Conservation (phyloP, 1,284 basidiomycete genomes). For the Inonotus obliquus region DNA sequence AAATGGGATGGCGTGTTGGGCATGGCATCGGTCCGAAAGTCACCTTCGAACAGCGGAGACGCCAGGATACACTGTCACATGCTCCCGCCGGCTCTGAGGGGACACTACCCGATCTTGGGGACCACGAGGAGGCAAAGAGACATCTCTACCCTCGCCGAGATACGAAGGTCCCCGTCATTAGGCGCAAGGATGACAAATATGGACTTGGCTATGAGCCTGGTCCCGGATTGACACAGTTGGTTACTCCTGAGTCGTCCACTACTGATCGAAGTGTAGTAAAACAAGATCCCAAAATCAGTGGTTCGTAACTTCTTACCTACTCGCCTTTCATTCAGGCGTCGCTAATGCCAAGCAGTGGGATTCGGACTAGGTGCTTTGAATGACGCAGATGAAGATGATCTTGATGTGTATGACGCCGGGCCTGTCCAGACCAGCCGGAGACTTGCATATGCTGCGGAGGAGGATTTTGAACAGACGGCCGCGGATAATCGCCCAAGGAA, state of each 20-base stretch:
- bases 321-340: background rate
- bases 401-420: constrained; percentile 73
- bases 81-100: constrained; percentile 36
- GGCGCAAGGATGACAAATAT: constrained; percentile 68
- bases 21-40: constrained; percentile 92
- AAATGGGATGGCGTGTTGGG: constrained; percentile 93
- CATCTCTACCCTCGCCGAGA: constrained; percentile 87
- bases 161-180: constrained; percentile 56
- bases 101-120: constrained; percentile 34
- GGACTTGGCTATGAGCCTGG: constrained; percentile 78
- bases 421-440: constrained; percentile 37
- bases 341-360: constrained; percentile 45
- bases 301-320: constrained; percentile 33
- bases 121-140: constrained; percentile 69
- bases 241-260: constrained; percentile 31
- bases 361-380: constrained; percentile 85
- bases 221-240: constrained; percentile 56
- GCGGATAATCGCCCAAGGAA: constrained; percentile 27
- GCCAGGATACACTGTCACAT: constrained; percentile 57
- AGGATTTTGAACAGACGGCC: constrained; percentile 54
- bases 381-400: constrained; percentile 84
- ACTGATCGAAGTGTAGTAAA: constrained; percentile 23
- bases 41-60: constrained; percentile 68
- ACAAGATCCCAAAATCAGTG: constrained; percentile 55
- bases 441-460: constrained; percentile 72